Evolutionary conservation across 2,329 filamentous ascomycete species (phyloP), one percentile per base, ranked within the genome.

Genomic region (Ceratocystis eucalypticola): DNA sequence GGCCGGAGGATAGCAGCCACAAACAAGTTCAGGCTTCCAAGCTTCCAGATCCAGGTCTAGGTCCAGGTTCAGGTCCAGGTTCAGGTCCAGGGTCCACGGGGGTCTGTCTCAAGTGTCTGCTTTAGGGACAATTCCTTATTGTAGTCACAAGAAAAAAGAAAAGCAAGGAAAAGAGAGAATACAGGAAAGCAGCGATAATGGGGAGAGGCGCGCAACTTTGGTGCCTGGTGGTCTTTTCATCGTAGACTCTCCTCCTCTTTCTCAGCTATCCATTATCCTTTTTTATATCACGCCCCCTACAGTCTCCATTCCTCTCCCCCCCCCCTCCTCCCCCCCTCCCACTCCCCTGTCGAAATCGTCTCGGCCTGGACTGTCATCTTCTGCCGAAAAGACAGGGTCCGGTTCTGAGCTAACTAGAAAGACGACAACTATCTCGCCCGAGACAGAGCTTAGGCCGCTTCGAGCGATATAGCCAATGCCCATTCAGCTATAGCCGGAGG

Each of bases 1-100:
- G 55, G 55, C 55, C 55, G 55, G 55, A 33, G 20, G 55, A 59
- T 20, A 59, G n/a, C 55, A 59, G 55, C 55, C 55, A 59, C 55
- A 59, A 41, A 59, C 25, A 33, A 22, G 28, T n/a, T n/a, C 22
- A 59, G 25, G 55, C 55, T 33, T 20, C 20, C 8, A 53, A 25
- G 22, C 25, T 50, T 50, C 46, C 22, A 50, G n/a, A 41, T 41
- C 37, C 3, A 41, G 37, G 37, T 41, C 10, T 41, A n/a, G n/a
- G n/a, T n/a, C n/a, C n/a, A n/a, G n/a, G n/a, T n/a, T n/a, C n/a
- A 41, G 10, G 37, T 53, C 22, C 20, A 53, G 22, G 22, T 8
- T 15, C 45, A 12, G 37, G n/a, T 30, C 50, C 50, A 55, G 20
- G 50, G 50, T 30, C 7, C 15, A 59, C n/a, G 55, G 28, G 28